Base-by-base conservation (phyloP, 352 stramenopile species). In the Phytopythium delawarense region DNA sequence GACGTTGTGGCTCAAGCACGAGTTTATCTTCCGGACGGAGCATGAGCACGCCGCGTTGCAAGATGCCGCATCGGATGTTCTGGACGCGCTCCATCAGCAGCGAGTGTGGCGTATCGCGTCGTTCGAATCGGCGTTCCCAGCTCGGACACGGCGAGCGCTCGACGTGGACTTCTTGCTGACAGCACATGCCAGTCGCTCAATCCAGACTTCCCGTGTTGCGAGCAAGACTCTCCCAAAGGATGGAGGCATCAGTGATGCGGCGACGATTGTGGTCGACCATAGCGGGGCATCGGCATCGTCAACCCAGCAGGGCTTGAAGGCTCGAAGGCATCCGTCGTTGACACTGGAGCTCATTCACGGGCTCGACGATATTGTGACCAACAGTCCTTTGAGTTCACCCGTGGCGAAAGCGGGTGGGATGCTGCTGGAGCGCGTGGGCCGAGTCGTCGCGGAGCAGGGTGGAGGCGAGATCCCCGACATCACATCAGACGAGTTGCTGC, bases 381-480 rank as follows among this genome's bases (percentile, higher is more conserved):
- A 69, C 28, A 70, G 64, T 25, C 54, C 67, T 9, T 35, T 61
- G 28, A 65, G 54, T 37, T 67, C 62, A 1, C 63, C 64, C 1
- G 69, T 59, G 4, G 59, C 63, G 45, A 57, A 58, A 20, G 68
- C 73, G 15, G 74, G 70, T 28, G 76, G 77, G 20, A 69, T 73
- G 42, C 59, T 94, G 20, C 65, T 95, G 4, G 74, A 91, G 53
- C 68, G 77, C 44, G 87, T 95, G 32, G 84, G 87, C 25, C 77
- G 83, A 21, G 74, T 91, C 1, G 75, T 95, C 2, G 87, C 87
- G 0, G 74, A 87, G 46, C 79, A 95, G 59, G 67, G 81, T 39
- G 83, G 83, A 15, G 84, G 84, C 21, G 84, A 93, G 58, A 93
- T 93, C 59, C 75, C 71, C 59, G 84, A 93, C 40, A 93, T 93